phyloP scores from a whole-genome alignment of 345 rosid species.

The Anastatica hierochuntica region DNA sequence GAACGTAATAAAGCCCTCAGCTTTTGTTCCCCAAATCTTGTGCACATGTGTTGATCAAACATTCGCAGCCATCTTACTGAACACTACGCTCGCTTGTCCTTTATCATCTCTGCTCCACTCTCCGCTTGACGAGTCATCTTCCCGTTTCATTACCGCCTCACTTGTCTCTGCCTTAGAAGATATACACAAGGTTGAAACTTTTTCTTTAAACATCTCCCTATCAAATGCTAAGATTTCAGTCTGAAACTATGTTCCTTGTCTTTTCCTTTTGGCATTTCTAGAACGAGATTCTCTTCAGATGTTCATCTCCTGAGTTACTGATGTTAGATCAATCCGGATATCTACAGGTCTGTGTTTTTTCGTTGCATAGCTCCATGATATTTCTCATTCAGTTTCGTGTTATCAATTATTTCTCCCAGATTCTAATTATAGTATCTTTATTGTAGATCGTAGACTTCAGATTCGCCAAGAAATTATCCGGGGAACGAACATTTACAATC shows the following conservation, averaged over 20 bases:
- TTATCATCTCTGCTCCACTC: constrained; percentile 65
- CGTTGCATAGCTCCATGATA: neutral
- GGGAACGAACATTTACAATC: constrained; percentile 70
- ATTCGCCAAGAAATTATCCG: constrained; percentile 61
- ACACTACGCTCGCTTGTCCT: constrained; percentile 68
- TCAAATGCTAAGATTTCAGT: constrained; percentile 1
- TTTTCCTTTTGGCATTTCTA: constrained; percentile 29
- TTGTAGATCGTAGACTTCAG: constrained; percentile 76
- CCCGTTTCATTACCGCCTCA: constrained; percentile 68
- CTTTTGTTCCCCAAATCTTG: constrained; percentile 59
- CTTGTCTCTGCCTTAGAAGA: constrained; percentile 63
- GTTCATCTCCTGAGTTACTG: constrained; percentile 68
- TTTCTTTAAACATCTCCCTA: neutral
- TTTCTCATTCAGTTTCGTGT: neutral
- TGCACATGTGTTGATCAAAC: constrained; percentile 57
- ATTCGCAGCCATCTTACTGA: constrained; percentile 62
- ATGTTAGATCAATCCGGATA: constrained; percentile 81
- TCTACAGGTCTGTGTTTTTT: constrained; percentile 50
- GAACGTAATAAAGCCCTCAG: constrained; percentile 38
- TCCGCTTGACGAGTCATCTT: constrained; percentile 65
- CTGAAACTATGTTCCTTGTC: neutral
- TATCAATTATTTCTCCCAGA: neutral
- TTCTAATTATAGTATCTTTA: neutral
- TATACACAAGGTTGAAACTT: constrained; percentile 53
- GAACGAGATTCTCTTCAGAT: constrained; percentile 77